Percentiles rank a stretch among this genome's conserved stretches.
phyloP scores from a whole-genome alignment of 2,329 filamentous ascomycete species.

The Aspergillus aculeatinus region DNA sequence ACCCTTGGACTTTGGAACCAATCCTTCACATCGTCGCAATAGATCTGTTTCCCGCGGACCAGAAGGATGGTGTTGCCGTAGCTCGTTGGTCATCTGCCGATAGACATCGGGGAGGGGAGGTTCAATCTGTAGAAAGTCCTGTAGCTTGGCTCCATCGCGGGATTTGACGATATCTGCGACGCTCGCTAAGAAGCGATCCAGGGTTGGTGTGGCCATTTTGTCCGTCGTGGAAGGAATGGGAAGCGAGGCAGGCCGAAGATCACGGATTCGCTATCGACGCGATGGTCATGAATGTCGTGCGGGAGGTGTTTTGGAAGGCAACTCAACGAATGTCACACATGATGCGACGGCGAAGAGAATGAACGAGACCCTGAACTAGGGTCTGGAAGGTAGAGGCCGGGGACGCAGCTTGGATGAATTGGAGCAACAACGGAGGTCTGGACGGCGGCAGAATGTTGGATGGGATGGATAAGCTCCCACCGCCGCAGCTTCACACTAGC shows the following conservation, averaged over 20 bases:
- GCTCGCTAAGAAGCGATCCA: conserved; percentile 66
- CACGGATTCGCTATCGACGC: not conserved
- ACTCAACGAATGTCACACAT: conserved; percentile 2
- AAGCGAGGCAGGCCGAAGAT: not conserved
- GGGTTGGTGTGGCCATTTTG: conserved; percentile 56
- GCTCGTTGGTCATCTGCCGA: conserved; percentile 64
- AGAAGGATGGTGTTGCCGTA: conserved; percentile 59
- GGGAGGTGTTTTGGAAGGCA: not conserved
- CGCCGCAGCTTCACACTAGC: not conserved
- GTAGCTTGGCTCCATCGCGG: conserved; percentile 65
- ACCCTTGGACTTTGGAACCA: conserved; percentile 64
- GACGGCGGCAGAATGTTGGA: not conserved
- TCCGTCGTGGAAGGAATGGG: not conserved
- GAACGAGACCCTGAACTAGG: not conserved
- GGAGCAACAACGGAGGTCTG: not conserved
- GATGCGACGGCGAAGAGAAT: not conserved
- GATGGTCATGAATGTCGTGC: not conserved
- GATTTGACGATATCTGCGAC: conserved; percentile 62
- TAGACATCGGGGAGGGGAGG: conserved; percentile 68
- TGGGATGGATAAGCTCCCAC: not conserved
- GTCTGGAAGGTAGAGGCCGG: not conserved
- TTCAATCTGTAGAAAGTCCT: conserved; percentile 72
- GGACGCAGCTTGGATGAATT: not conserved
- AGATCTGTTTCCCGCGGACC: conserved; percentile 56
- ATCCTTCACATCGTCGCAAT: conserved; percentile 58